These are phyloP conservation scores for Podila epigama DNA, from an alignment of 192 early-diverging fungal species.

Conservation along the genomic window DNA sequence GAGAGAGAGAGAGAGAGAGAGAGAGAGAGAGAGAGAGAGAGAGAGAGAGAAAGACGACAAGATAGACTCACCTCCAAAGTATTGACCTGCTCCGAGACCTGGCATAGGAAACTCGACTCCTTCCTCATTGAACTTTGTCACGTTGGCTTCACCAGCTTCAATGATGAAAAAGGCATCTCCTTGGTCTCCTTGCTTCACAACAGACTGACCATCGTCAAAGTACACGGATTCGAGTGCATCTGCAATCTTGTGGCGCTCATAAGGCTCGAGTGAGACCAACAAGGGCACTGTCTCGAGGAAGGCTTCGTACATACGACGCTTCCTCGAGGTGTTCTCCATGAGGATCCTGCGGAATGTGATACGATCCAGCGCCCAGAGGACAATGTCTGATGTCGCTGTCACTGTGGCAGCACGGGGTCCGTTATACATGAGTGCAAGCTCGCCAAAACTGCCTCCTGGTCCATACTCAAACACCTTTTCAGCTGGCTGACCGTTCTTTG, in stretches of 20 bases:
- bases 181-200: constrained; percentile 92
- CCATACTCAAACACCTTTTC: constrained; percentile 82
- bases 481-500: constrained; percentile 68
- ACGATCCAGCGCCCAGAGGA: constrained; percentile 98
- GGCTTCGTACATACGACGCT: constrained; percentile 95
- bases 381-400: constrained; percentile 78
- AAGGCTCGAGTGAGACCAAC: constrained; percentile 90
- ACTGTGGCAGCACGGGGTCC: constrained; percentile 98
- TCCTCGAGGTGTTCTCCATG: constrained; percentile 97
- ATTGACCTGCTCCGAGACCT: constrained; percentile 81
- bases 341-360: constrained; percentile 96
- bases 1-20: background rate
- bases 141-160: constrained; percentile 88
- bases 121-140: constrained; percentile 80
- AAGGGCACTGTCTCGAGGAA: constrained; percentile 95
- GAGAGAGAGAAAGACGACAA: constrained; percentile 3
- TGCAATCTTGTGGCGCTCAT: constrained; percentile 99
- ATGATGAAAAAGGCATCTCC: constrained; percentile 97
- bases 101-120: constrained; percentile 81
- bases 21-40: background rate
- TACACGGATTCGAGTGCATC: constrained; percentile 94
- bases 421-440: constrained; percentile 99
- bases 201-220: constrained; percentile 83
- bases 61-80: constrained; percentile 88
- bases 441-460: constrained; percentile 93